phyloP scores from a whole-genome alignment of 306 rosid species.

The Prunus mume region DNA sequence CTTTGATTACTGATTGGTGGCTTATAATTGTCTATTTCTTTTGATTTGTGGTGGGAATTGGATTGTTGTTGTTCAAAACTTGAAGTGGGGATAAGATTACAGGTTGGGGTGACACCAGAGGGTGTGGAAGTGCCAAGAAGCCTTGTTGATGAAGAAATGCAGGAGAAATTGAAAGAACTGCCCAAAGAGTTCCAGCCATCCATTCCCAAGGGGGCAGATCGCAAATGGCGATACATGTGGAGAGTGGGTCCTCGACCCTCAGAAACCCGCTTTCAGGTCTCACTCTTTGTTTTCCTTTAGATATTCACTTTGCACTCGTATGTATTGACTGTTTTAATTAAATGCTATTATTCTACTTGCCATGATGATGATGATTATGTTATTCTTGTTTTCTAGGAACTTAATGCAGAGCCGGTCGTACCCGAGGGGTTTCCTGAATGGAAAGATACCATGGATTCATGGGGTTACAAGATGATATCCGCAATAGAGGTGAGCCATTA shows the following conservation, averaged over 20 bases:
- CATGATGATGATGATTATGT: not conserved
- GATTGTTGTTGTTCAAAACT: not conserved
- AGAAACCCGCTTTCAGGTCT: conserved; percentile 73
- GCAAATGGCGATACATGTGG: conserved; percentile 96
- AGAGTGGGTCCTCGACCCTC: conserved; percentile 88
- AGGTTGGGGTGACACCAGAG: conserved; percentile 97
- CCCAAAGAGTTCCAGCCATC: conserved; percentile 61
- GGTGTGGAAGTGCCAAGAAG: conserved; percentile 89
- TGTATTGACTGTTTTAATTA: not conserved
- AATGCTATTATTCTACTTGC: conserved; percentile 13
- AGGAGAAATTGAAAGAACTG: conserved; percentile 67
- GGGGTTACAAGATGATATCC: conserved; percentile 91
- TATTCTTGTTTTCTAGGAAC: conserved; percentile 52
- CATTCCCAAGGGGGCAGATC: conserved; percentile 76
- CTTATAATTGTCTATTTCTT: not conserved
- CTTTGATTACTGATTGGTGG: not conserved
- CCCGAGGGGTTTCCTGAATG: conserved; percentile 89
- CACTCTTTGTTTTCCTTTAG: not conserved
- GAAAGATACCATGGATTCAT: conserved; percentile 92
- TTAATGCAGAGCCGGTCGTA: conserved; percentile 87
- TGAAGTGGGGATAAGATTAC: conserved; percentile 20
- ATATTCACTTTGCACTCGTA: not conserved
- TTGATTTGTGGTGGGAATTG: not conserved
- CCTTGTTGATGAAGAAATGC: conserved; percentile 86
- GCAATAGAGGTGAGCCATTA: conserved; percentile 59